Evolutionary conservation across 169 alveolate genomes (phyloP).

Genomic region (Eimeria necatrix): DNA sequence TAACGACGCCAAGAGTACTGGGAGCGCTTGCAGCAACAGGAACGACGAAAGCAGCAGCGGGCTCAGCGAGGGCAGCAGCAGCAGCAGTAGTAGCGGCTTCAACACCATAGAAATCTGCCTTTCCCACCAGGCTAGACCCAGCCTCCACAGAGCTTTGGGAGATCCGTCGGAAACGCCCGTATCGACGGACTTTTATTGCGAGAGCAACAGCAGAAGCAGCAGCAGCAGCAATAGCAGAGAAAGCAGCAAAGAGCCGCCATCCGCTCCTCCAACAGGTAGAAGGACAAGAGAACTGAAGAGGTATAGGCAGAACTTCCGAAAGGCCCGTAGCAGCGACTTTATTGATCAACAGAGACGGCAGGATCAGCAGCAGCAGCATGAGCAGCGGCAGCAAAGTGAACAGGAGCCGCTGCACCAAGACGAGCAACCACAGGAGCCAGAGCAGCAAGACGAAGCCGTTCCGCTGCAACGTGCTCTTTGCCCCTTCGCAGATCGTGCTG

Average conservation of each 20-base stretch:
- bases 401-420: neutral
- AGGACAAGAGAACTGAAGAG: neutral
- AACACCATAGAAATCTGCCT: neutral
- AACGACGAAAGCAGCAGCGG: conserved; percentile 10
- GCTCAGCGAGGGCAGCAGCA: conserved; percentile 33
- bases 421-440: conserved; percentile 40
- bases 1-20: too few relatives aligned
- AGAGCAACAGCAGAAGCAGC: conserved; percentile 53
- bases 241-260: conserved; percentile 3
- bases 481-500: conserved; percentile 53
- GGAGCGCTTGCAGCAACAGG: neutral
- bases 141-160: neutral
- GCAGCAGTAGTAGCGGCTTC: conserved; percentile 48
- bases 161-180: neutral
- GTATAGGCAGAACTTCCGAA: neutral
- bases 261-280: neutral
- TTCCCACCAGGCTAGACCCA: neutral
- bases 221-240: conserved; percentile 28
- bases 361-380: conserved; percentile 56
- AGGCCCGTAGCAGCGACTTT: neutral
- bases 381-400: neutral
- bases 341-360: neutral
- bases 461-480: conserved; percentile 42
- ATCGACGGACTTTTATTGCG: neutral
- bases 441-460: neutral